Evolutionary conservation across 306 rosid species (phyloP), one percentile per base, ranked within the genome.

Genomic region (Dryas octopetala): DNA sequence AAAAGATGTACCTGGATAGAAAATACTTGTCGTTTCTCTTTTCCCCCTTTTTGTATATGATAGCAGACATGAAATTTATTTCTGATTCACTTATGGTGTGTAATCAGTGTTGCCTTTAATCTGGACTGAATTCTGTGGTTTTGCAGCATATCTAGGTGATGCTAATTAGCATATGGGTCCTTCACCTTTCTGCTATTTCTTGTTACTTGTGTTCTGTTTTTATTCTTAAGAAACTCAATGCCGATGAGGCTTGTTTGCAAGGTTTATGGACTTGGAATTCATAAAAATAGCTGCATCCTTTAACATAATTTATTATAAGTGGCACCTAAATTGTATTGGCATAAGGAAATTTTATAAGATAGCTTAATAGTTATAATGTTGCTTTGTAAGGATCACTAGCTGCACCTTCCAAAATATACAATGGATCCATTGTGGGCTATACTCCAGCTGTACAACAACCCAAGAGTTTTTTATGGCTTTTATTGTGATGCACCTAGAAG

Each of bases 1-100:
- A 65, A 74, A 72, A 76, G 47, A 75, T 75, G 59, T 84, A 80
- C 78, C 78, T 78, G 80, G 82, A 75, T 75, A 63, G 71, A 78
- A 70, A 64, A 72, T 77, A 79, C 78, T 7, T 71, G 74, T 11
- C 26, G 11, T 11, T 14, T 9, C 16, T 11, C 26, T 11, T 2
- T 9, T 74, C 51, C 7, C 3, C 64, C 72, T 70, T 58, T 76
- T 54, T 66, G 82, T 68, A 65, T 46, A 77, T 65, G 79, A 77
- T 46, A 69, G 32, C 51, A 50, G 75, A 69, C 65, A 43, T 14
- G 62, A 15, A 71, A 62, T 41, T 12, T 77, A 47, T 53, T 57
- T 43, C 71, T 72, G 53, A 75, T 76, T 85, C 81, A 46, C 75
- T 64, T 77, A 14, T 61, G 19, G 52, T 60, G 73, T 45, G 66